Evolutionary conservation across 2,329 filamentous ascomycete species (phyloP), one percentile per base, ranked within the genome.

Genomic region (Chaetomium strumarium): DNA sequence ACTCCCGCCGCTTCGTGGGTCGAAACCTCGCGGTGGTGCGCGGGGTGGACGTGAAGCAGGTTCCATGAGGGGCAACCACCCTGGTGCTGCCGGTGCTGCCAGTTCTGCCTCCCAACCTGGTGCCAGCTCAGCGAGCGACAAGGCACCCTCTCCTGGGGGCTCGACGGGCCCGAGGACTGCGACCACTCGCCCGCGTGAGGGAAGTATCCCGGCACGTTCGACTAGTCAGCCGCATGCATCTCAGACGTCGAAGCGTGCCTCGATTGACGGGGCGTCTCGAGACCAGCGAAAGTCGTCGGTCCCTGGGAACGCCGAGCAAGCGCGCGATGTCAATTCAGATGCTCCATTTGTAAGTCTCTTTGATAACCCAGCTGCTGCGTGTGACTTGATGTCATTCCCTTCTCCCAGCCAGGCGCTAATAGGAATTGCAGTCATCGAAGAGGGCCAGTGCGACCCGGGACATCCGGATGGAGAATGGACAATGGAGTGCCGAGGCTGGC

Each of bases 1-100:
- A 29, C 69, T 96, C 38, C 83, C 85, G 13, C 71, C 70, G 42
- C 42, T 51, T 39, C 76, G 78, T 56, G 71, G 72, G 49, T 67
- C 74, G 31, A 79, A 77, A 58, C 70, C 75, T 40, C 74, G 79
- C 29, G 75, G 76, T 14, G 76, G 77, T 53, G 70, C 70, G 47
- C 71, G 76, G 37, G 71, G 70, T 39, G 68, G 71, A 30, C 71
- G 73, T 37, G 70, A 72, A 19, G 51, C 61, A 11, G 59, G 63
- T 16, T 59, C 65, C 7, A 61, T 66, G 20, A 58, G 67, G 29
- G 66, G 63, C 14, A 60, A 56, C 41, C 61, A 67, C 34, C 60
- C 53, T 12, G 49, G 55, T 19, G 44, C 52, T 3, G 46, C 56
- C 16, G 58, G 44, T 38, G 31, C 43, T 12, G 33, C 43, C 20